Evolutionary conservation across 2,329 filamentous ascomycete genomes (phyloP).

Genomic region (Balansia obtecta): DNA sequence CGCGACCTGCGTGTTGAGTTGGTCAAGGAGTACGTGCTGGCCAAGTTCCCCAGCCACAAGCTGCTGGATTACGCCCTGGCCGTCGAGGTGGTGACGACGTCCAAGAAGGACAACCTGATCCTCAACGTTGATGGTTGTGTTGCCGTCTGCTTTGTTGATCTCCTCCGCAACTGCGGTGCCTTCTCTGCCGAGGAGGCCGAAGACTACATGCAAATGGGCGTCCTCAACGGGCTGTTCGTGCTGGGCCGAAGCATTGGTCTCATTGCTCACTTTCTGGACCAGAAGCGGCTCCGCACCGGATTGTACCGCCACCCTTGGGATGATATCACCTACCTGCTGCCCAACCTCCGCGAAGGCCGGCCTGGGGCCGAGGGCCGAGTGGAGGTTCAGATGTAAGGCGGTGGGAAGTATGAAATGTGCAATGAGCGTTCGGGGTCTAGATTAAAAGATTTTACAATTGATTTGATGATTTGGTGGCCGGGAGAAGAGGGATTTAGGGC

Average conservation of each 20-base stretch:
- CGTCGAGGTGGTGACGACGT: conserved; percentile 95
- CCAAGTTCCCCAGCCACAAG: conserved; percentile 96
- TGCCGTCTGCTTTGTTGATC: conserved; percentile 96
- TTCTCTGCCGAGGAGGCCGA: conserved; percentile 95
- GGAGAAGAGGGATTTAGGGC: conserved; percentile 3
- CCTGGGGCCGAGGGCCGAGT: conserved; percentile 75
- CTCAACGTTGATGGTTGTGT: conserved; percentile 98
- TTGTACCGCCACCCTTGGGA: conserved; percentile 99
- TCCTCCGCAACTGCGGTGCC: conserved; percentile 93
- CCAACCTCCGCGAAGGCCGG: conserved; percentile 59
- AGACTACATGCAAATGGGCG: conserved; percentile 98
- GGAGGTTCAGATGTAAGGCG: conserved; percentile 63
- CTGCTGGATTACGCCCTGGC: conserved; percentile 97
- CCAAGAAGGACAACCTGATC: conserved; percentile 99
- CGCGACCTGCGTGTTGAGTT: conserved; percentile 98
- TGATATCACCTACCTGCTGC: conserved; percentile 90
- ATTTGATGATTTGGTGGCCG: conserved; percentile 21
- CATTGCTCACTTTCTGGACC: conserved; percentile 98
- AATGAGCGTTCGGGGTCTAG: conserved; percentile 16
- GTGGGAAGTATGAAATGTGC: conserved; percentile 1
- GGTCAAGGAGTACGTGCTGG: conserved; percentile 96
- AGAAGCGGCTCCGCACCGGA: conserved; percentile 97
- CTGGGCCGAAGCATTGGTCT: conserved; percentile 94
- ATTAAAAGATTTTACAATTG: conserved; percentile 7
- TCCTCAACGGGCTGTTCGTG: conserved; percentile 98